phyloP scores from a whole-genome alignment of 345 rosid species.

The Gynandropsis gynandra region DNA sequence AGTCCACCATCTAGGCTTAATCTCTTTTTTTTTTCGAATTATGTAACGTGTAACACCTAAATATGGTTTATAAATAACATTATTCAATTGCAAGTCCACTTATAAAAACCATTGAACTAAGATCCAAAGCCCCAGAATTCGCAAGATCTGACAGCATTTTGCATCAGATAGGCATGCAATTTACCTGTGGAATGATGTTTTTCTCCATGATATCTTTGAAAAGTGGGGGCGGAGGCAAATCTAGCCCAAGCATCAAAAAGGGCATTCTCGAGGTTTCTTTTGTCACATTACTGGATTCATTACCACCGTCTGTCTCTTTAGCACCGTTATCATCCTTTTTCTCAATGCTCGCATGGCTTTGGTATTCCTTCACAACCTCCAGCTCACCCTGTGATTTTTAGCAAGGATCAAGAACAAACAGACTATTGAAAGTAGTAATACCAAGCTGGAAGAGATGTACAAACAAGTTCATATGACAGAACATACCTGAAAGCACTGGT shows the following conservation, averaged over 20 bases:
- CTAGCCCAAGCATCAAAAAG: conserved; percentile 93
- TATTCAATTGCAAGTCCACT: background rate
- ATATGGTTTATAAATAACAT: background rate
- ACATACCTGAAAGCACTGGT: conserved; percentile 86
- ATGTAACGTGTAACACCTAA: background rate
- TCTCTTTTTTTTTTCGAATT: background rate
- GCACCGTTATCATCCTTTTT: conserved; percentile 39
- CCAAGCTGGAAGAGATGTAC: background rate
- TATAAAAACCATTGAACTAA: no score
- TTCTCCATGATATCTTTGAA: conserved; percentile 99
- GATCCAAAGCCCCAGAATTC: background rate
- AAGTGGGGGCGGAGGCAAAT: conserved; percentile 96
- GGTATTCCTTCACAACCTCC: conserved; percentile 79
- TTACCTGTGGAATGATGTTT: conserved; percentile 96
- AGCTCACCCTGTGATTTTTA: conserved; percentile 59
- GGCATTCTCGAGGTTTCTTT: conserved; percentile 76
- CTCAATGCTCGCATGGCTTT: conserved; percentile 38
- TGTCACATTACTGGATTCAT: conserved; percentile 21
- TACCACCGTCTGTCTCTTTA: conserved; percentile 24
- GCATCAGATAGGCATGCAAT: no score
- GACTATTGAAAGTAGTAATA: background rate
- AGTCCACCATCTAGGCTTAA: background rate
- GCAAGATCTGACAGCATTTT: background rate
- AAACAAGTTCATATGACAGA: background rate
- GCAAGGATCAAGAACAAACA: conserved; percentile 1